Base-by-base conservation (phyloP, 129 eudicot genomes). In the Kitagawia praeruptora region DNA sequence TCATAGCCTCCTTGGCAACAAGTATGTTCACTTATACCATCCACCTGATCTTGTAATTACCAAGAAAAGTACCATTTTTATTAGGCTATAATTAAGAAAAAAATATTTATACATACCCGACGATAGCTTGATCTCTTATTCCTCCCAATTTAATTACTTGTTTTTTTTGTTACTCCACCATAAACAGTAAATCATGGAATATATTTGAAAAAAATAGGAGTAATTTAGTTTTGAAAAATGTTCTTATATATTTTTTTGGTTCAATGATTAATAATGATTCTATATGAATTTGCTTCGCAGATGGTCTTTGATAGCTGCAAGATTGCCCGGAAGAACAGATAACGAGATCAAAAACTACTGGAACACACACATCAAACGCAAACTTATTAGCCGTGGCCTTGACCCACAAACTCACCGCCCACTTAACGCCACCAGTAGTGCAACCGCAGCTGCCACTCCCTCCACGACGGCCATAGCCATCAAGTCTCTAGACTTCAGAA, bases 231-330 rank as follows among this genome's bases (percentile, higher is more conserved):
- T 49, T 49, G 8, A 49, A 49, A 49, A 16, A 15, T 49, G 5
- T 49, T 49, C 21, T 49, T 18, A 3, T 49, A 40, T 5, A 14
- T 4, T 48, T 4, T 48, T 48, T 48, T 48, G 4, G 0, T 15
- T 14, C 21, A 14, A 15, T 49, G 21, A 51, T 51, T 51, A 16
- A 15, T 49, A 4, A 15, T 49, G 56, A 49, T 16, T 51, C 18
- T 16, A 16, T 51, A 51, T 51, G 58, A 5, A 51, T 51, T 51
- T 51, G 58, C 0, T 51, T 51, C 2, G 1, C 58, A 95, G 98
- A 83, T 95, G 98, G 98, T 95, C 98, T 34, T 81, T 95, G n/a
- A 95, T 95, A 75, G 98, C 98, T 58, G 98, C 93, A 77, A 92
- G 97, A 86, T 86, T 95, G 25, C 97, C 97, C 0, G 98, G 98